Base-by-base conservation (phyloP, 2,329 filamentous ascomycete genomes). In the Trichoderma koningii region DNA sequence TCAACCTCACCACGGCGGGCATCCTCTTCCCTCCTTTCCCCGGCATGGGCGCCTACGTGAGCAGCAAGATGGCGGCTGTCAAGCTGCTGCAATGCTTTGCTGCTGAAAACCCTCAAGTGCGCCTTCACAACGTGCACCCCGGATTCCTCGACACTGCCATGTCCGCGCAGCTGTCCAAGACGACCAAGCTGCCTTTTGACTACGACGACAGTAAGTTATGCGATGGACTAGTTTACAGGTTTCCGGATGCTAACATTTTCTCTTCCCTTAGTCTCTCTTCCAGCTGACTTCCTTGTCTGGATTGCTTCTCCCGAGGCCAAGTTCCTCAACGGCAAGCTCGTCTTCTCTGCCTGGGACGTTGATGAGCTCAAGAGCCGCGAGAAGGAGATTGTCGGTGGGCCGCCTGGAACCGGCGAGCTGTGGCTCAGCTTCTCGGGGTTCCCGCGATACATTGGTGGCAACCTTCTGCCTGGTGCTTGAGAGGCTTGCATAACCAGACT, bases 261-360 rank as follows among this genome's bases (percentile, higher is more conserved):
- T 10, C 17, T 7, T 41, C 19, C 19, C 6, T 26, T n/a, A 55
- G 53, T 55, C 3, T 55, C 53, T 28, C 53, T 55, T 1, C 15
- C 38, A 28, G 19, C 53, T 12, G 53, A 55, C 26, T 55, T 55
- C 53, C 53, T 55, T n/a, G 53, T 55, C 53, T 55, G 53, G 53
- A 7, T 55, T 6, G 34, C 53, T 12, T 55, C 53, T 14, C 14
- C 53, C 1, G 53, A 55, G 14, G 53, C 53, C 17, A 23, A 5
- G 4, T 55, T 55, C 9, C 53, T 55, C 10, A 9, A 44, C 14
- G 53, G 53, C 19, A 55, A 44, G 38, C 21, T 55, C 23, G 53
- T 55, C 26, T 55, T 55, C 15, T 21, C 38, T n/a, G 15, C 15
- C 7, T 55, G 53, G 53, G 53, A 55, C 21, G 53, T 55, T 4